Evolutionary conservation across 768 basidiomycete genomes (phyloP).

Genomic region (Naganishia vishniacii): DNA sequence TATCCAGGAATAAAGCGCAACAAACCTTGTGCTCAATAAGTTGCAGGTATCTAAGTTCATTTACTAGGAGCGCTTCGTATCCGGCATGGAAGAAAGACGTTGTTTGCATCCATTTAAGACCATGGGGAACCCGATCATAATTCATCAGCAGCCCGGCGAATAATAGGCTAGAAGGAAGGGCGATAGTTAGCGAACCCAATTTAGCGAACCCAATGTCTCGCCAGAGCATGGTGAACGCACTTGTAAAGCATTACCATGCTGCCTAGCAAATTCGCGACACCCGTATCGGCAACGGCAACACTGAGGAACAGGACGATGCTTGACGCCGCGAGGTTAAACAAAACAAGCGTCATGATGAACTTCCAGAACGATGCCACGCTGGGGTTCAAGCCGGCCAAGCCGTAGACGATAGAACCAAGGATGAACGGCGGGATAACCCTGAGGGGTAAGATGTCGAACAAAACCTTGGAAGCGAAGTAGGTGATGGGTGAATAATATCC

Average conservation of each 20-base stretch:
- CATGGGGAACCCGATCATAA: slow-evolving; percentile 69
- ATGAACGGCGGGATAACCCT: slow-evolving; percentile 90
- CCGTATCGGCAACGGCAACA: slow-evolving; percentile 76
- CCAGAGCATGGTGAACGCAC: slow-evolving; percentile 54
- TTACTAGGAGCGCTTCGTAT: slow-evolving; percentile 95
- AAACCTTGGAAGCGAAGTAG: slow-evolving; percentile 92
- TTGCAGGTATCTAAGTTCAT: slow-evolving; percentile 88
- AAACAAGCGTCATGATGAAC: slow-evolving; percentile 87
- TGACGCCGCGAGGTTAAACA: slow-evolving; percentile 95
- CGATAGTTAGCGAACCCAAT: neutral
- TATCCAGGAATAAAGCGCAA: slow-evolving; percentile 1
- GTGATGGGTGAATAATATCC: slow-evolving; percentile 97
- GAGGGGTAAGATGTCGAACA: slow-evolving; percentile 93
- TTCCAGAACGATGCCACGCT: slow-evolving; percentile 91
- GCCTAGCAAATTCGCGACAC: slow-evolving; percentile 88
- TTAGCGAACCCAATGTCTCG: neutral
- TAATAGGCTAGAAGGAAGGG: slow-evolving; percentile 60
- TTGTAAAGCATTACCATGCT: slow-evolving; percentile 97
- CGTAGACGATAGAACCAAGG: slow-evolving; percentile 92
- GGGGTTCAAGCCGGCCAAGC: slow-evolving; percentile 88
- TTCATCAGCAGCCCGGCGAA: slow-evolving; percentile 96
- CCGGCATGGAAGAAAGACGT: slow-evolving; percentile 98
- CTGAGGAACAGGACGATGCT: slow-evolving; percentile 85
- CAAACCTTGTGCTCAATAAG: slow-evolving; percentile 81
- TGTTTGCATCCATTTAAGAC: slow-evolving; percentile 79